Evolutionary conservation across 768 basidiomycete genomes (phyloP), one percentile per base, ranked within the genome.

Genomic region (Russula sp.): DNA sequence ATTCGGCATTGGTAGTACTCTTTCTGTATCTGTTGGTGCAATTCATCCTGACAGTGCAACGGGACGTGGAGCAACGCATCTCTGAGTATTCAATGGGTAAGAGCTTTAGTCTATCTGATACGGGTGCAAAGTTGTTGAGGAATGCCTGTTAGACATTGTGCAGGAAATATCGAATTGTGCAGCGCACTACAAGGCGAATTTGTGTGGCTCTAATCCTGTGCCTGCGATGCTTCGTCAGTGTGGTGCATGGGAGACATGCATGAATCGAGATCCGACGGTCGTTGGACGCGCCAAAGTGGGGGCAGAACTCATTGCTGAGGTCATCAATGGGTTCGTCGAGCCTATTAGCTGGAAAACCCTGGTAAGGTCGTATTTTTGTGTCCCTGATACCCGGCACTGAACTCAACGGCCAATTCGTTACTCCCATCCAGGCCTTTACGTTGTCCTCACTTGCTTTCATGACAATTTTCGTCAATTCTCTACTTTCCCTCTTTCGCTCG

Each of bases 331-430:
- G 1, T 99, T 99, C 72, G 91, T 98, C 16, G 96, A 99, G 72
- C 90, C 90, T 55, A 95, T 99, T 76, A 94, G 90, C 74, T 98
- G 94, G 93, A 97, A 95, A 78, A 94, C 94, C 14, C 77, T 98
- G 75, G 96, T 92, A 67, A n/a, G 75, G 90, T 71, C n/a, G 46
- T 54, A 24, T 64, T 16, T 52, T 52, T 46, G 40, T 69, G 34
- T 60, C 61, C 44, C 5, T 14, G 42, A 36, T 55, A 9, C 46
- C 34, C 34, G 28, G 24, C 34, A 22, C 59, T 48, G 32, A 40
- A 16, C 5, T 0, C 22, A 36, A 36, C 22, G 44, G 11, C 44
- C 22, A 24, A 38, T 48, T 40, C 11, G 13, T 36, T 48, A 24
- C 6, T 22, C 22, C 7, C 22, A 40, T 58, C 30, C 63, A 92